These are phyloP conservation scores for Canariomyces notabilis DNA, from an alignment of 2,329 filamentous ascomycete species.

Conservation along the genomic window DNA sequence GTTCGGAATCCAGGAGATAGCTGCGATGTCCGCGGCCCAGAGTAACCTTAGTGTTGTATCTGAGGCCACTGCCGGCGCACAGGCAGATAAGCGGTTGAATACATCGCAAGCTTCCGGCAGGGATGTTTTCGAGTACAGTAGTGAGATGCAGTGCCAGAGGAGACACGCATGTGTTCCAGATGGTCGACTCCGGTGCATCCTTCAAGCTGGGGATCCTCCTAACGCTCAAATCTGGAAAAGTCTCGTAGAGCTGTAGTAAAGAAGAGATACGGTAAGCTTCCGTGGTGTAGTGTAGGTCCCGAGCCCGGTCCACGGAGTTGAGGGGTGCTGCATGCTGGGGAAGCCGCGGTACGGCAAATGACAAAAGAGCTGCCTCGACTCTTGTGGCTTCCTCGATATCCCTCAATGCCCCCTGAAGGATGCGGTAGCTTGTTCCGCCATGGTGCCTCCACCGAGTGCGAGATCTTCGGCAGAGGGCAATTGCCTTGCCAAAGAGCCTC, in stretches of 20 bases:
- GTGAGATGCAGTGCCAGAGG: slow-evolving; percentile 25
- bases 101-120: slow-evolving; percentile 22
- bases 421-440: slow-evolving; percentile 22
- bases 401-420: slow-evolving; percentile 23
- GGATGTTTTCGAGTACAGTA: slow-evolving; percentile 21
- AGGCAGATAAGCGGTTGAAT: slow-evolving; percentile 28
- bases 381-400: slow-evolving; percentile 24
- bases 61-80: slow-evolving; percentile 26
- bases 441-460: slow-evolving; percentile 26
- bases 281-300: slow-evolving; percentile 19
- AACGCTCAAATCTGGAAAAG: slow-evolving; percentile 25
- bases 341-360: slow-evolving; percentile 13
- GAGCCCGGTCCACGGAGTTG: neutral
- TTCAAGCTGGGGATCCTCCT: slow-evolving; percentile 19
- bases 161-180: slow-evolving; percentile 23
- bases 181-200: slow-evolving; percentile 15
- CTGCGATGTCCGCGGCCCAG: slow-evolving; percentile 11
- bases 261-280: slow-evolving; percentile 27
- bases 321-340: neutral
- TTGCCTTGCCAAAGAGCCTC: slow-evolving; percentile 26
- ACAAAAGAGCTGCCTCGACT: slow-evolving; percentile 23
- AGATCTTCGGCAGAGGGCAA: slow-evolving; percentile 25
- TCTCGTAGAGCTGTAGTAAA: slow-evolving; percentile 27
- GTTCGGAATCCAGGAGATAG: slow-evolving; percentile 16
- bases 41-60: slow-evolving; percentile 22